A percentile compares a stretch with the other conserved stretches of the same genome.
Evolutionary conservation across 179 eudicot genomes (phyloP).

Genomic region (Camellia oleifera): DNA sequence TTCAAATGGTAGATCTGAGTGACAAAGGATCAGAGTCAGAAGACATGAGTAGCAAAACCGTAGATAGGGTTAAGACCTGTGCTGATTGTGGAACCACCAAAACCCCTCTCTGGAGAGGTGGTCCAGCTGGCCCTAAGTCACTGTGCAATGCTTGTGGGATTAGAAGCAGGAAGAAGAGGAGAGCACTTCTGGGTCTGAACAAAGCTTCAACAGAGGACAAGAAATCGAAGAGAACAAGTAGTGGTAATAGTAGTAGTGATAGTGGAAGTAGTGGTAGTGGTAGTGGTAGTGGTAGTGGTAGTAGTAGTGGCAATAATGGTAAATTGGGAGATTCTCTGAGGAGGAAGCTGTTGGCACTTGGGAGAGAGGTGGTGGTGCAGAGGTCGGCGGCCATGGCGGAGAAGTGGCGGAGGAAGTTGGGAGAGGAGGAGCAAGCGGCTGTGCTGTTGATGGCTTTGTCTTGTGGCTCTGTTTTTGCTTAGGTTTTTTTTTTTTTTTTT

Average conservation of each 20-base stretch:
- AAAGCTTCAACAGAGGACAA: slow-evolving; percentile 41
- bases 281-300: background rate
- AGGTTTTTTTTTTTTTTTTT: background rate
- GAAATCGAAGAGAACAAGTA: slow-evolving; percentile 38
- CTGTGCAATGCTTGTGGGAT: slow-evolving; percentile 98
- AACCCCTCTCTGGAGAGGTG: slow-evolving; percentile 95
- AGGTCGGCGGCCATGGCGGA: slow-evolving; percentile 49
- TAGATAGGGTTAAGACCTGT: slow-evolving; percentile 55
- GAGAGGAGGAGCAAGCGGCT: slow-evolving; percentile 87
- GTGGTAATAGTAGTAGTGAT: slow-evolving; percentile 13
- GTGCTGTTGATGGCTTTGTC: slow-evolving; percentile 77
- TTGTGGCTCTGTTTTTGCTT: slow-evolving; percentile 76
- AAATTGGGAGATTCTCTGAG: slow-evolving; percentile 37
- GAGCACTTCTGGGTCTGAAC: slow-evolving; percentile 57
- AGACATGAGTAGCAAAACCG: slow-evolving; percentile 38
- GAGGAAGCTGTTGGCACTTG: slow-evolving; percentile 50
- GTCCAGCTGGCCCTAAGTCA: slow-evolving; percentile 97
- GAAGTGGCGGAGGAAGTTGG: slow-evolving; percentile 48
- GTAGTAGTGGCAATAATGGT: slow-evolving; percentile 12
- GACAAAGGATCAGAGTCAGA: slow-evolving; percentile 58
- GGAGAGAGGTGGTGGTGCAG: slow-evolving; percentile 61
- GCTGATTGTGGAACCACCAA: slow-evolving; percentile 87
- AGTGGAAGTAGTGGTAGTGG: slow-evolving; percentile 17
- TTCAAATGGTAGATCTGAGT: slow-evolving; percentile 60
- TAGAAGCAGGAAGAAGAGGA: slow-evolving; percentile 78